A percentile compares a stretch with the other conserved stretches of the same genome.
These are phyloP conservation scores for Saccharomyces hybrid DNA, from an alignment of 1,139 yeast species.

Conservation along the genomic window DNA sequence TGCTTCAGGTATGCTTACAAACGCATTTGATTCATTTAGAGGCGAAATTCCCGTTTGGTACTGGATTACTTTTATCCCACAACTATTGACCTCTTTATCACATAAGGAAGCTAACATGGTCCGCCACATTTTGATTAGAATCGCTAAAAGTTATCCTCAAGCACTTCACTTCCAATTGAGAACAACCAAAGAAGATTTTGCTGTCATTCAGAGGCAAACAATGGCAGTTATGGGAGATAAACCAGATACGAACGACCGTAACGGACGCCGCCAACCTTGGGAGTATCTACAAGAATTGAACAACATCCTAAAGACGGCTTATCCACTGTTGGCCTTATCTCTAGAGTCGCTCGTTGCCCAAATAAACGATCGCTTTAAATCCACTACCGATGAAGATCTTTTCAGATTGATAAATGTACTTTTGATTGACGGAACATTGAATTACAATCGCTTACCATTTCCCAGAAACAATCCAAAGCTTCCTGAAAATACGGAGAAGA, in stretches of 20 bases:
- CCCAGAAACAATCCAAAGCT: constrained; percentile 83
- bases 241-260: constrained; percentile 7
- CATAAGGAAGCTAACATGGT: constrained; percentile 87
- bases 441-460: constrained; percentile 71
- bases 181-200: constrained; percentile 89
- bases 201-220: constrained; percentile 77
- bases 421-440: constrained; percentile 87
- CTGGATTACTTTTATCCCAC: constrained; percentile 97
- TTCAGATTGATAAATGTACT: constrained; percentile 88
- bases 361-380: constrained; percentile 86
- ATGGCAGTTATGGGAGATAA: constrained; percentile 42
- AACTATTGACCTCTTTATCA: constrained; percentile 78
- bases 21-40: constrained; percentile 83
- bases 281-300: constrained; percentile 91
- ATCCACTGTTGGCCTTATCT: constrained; percentile 86
- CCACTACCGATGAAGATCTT: constrained; percentile 93
- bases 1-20: constrained; percentile 67
- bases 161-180: constrained; percentile 92
- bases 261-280: constrained; percentile 65
- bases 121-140: constrained; percentile 76
- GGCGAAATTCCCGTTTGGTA: constrained; percentile 99
- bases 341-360: constrained; percentile 94
- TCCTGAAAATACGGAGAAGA: constrained; percentile 88
- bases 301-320: constrained; percentile 92
- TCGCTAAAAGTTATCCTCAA: constrained; percentile 95